Base-by-base conservation (phyloP, 768 basidiomycete species). In the Grammothele lineata region DNA sequence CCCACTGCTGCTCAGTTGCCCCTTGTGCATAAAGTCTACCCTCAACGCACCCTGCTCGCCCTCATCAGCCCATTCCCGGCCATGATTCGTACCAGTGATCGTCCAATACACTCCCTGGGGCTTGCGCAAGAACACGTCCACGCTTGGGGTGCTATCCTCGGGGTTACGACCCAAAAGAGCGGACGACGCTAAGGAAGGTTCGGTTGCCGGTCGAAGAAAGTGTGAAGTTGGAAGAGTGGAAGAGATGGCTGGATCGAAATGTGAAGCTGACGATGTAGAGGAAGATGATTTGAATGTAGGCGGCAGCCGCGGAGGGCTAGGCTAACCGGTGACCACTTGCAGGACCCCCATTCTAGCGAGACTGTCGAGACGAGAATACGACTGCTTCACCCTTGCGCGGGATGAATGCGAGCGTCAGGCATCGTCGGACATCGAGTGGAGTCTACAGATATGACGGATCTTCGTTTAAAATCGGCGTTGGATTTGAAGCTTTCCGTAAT, bases 71-170 rank as follows among this genome's bases (percentile, higher is more conserved):
- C 48, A 37, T 12, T 58, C 57, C 22, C 53, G 50, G 14, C 73
- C 77, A 2, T 62, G 63, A 26, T 76, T 74, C 8, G 83, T 83
- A 25, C 77, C 73, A 7, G 85, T 82, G 57, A 97, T 93, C 18
- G 71, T 78, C 18, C 92, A 81, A 66, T 97, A 97, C 0, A 92
- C 74, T 41, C 75, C 76, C 70, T 92, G 92, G 47, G 92, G 77
- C 57, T 90, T 81, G 5, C 72, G 56, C 0, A 89, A 81, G 36
- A 89, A 85, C 0, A 81, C 80, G 45, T 82, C 87, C 43, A 74
- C 83, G 46, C 75, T 66, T 18, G 68, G 53, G 50, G 66, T 52
- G 62, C 70, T 59, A 58, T 71, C 55, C 60, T 56, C 70, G 4
- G 61, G 60, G 22, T 56, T 46, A 12, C 81, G 71, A 42, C 81